Conservation (phyloP, 2,329 filamentous ascomycete genomes). For the Botrytis elliptica region DNA sequence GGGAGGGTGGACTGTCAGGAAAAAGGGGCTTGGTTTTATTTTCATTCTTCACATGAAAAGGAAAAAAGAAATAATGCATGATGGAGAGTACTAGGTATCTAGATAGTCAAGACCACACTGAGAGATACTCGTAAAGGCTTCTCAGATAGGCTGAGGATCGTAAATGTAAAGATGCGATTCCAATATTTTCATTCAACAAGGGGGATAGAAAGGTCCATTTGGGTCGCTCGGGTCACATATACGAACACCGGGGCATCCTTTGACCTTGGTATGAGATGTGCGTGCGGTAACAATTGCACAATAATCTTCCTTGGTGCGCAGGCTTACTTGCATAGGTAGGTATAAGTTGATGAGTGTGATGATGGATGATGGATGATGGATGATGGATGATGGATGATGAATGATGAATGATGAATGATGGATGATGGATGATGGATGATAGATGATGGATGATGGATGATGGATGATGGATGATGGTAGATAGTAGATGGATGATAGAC, state of each 20-base stretch:
- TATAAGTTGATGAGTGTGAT: background rate
- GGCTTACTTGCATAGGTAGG: constrained; percentile 14
- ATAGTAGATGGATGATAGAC: background rate
- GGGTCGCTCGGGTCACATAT: constrained; percentile 12
- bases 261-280: background rate
- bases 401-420: too few species aligned
- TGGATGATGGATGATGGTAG: too few species aligned
- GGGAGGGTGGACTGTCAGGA: too few species aligned
- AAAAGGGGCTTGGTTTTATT: too few species aligned
- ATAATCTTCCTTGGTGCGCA: constrained; percentile 8
- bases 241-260: constrained; percentile 1
- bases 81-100: background rate
- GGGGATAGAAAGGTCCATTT: background rate
- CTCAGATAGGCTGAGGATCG: background rate
- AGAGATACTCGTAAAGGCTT: background rate
- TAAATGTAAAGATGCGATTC: background rate
- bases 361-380: background rate
- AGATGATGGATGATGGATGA: background rate
- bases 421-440: background rate
- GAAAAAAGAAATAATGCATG: background rate
- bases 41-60: background rate
- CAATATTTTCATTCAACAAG: background rate
- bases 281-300: background rate
- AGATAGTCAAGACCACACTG: background rate
- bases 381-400: background rate